Conservation (phyloP, 768 basidiomycete genomes). For the Amylocystis lapponica region DNA sequence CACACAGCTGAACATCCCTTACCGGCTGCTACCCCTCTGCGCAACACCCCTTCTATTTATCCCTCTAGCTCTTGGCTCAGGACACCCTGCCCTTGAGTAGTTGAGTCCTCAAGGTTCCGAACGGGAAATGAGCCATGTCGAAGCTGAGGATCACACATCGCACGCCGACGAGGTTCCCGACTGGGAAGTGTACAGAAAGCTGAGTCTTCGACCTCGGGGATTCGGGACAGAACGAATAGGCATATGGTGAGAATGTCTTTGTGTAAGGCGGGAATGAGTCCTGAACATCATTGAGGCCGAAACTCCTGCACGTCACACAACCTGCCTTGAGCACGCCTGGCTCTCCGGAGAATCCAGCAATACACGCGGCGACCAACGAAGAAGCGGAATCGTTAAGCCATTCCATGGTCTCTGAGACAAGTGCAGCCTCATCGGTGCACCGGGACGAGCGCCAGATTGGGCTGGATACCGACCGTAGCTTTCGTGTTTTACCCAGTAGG, state of each 20-base stretch:
- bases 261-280: constrained; percentile 9
- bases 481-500: constrained; percentile 91
- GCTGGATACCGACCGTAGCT: constrained; percentile 89
- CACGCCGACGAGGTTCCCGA: constrained; percentile 28
- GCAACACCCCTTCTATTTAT: too few species aligned
- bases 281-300: constrained; percentile 32
- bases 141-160: too few species aligned
- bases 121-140: too few species aligned
- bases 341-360: too few species aligned
- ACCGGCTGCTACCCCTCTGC: too few species aligned
- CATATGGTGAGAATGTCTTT: constrained; percentile 47
- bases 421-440: constrained; percentile 32
- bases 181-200: constrained; percentile 42
- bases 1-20: too few species aligned
- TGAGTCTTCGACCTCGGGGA: constrained; percentile 54
- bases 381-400: too few species aligned
- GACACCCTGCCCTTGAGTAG: too few species aligned
- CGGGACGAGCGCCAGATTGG: constrained; percentile 82
- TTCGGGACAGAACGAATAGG: constrained; percentile 50
- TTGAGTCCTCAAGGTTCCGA: too few species aligned
- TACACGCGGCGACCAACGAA: background rate
- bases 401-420: constrained; percentile 4
- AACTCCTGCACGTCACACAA: constrained; percentile 26
- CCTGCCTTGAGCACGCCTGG: too few species aligned
- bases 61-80: too few species aligned